Conservation (phyloP, 2,329 filamentous ascomycete genomes). For the Fusarium falciforme region DNA sequence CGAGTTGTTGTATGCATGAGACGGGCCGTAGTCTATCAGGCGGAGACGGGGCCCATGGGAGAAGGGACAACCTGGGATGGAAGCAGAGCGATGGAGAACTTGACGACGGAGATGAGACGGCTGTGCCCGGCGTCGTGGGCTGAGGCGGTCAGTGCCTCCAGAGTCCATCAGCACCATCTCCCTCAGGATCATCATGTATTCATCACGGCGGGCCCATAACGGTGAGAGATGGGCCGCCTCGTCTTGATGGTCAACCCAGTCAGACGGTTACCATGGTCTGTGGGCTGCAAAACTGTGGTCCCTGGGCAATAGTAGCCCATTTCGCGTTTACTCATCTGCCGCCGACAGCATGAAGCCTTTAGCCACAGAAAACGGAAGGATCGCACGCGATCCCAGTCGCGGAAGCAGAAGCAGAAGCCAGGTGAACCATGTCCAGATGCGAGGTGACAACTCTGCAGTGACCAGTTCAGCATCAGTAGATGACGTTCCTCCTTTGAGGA, state of each 20-base stretch:
- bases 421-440: not conserved
- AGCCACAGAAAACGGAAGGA: not conserved
- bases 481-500: not conserved
- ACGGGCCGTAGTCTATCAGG: not conserved
- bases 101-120: constrained; percentile 24
- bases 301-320: not conserved
- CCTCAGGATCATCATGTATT: constrained; percentile 26
- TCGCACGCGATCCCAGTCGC: not conserved
- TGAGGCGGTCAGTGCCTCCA: constrained; percentile 32
- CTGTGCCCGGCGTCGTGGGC: constrained; percentile 9
- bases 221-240: constrained; percentile 20
- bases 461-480: not conserved
- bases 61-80: constrained; percentile 1
- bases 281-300: constrained; percentile 6
- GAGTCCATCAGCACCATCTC: constrained; percentile 13
- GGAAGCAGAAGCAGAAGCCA: not conserved
- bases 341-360: not conserved
- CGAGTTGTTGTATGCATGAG: not conserved
- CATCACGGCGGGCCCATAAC: constrained; percentile 18
- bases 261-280: constrained; percentile 12
- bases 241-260: constrained; percentile 9
- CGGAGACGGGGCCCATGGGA: constrained; percentile 13
- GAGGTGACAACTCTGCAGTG: constrained; percentile 6
- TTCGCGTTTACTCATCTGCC: not conserved
- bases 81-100: constrained; percentile 3